Evolutionary conservation across 148 eudicot genomes (phyloP).

Genomic region (Chenopodium album): DNA sequence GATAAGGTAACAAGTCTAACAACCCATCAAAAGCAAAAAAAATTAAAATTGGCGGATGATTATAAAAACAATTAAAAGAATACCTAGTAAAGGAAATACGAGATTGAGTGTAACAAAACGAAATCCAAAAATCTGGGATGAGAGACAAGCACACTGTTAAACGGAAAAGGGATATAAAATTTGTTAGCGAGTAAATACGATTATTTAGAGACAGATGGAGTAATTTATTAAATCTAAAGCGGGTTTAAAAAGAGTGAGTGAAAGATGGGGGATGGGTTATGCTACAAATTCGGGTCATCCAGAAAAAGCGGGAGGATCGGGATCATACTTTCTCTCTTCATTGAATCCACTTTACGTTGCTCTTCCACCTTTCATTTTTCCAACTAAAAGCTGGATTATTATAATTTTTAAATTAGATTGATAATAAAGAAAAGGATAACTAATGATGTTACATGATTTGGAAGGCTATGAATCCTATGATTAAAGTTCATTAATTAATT

Average conservation of each 20-base stretch:
- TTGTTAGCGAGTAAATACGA: neutral
- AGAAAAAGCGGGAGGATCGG: conserved; percentile 32
- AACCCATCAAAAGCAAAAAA: neutral
- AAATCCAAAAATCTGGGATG: conserved; percentile 22
- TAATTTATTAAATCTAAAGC: neutral
- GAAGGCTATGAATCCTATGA: too few relatives aligned
- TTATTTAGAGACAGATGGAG: neutral
- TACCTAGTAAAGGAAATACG: conserved; percentile 29
- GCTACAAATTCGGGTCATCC: conserved; percentile 30
- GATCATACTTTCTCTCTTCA: neutral
- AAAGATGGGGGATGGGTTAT: conserved; percentile 23
- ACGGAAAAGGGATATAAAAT: neutral
- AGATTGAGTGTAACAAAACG: conserved; percentile 2
- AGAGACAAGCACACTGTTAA: conserved; percentile 6
- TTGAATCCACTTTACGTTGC: neutral
- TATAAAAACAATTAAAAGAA: neutral
- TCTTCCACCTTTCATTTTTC: neutral
- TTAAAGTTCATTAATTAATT: too few relatives aligned
- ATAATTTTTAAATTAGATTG: too few relatives aligned
- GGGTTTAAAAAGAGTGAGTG: neutral
- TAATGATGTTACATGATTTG: too few relatives aligned
- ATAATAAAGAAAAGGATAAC: too few relatives aligned
- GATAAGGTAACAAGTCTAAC: too few relatives aligned
- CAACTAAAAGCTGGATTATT: neutral
- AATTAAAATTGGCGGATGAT: neutral